These are phyloP conservation scores for Laguncularia racemosa DNA, from an alignment of 345 rosid genomes.

Conservation along the genomic window DNA sequence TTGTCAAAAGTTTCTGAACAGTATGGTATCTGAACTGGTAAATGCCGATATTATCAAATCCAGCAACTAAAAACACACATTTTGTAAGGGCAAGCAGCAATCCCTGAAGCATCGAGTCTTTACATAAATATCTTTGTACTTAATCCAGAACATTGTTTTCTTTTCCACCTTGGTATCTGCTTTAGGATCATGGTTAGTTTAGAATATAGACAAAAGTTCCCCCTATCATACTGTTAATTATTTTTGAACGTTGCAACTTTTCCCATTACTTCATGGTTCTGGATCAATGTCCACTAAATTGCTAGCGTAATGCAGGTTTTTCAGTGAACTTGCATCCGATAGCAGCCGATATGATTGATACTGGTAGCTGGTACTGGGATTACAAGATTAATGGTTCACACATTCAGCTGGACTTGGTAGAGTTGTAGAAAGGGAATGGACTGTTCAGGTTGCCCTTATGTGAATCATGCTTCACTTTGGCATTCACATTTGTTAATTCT, in stretches of 20 bases:
- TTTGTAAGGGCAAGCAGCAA: background rate
- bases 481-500: slow-evolving; percentile 1
- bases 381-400: slow-evolving; percentile 49
- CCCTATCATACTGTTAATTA: too few relatives aligned
- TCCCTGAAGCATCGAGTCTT: background rate
- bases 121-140: background rate
- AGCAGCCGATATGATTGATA: slow-evolving; percentile 37
- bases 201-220: too few relatives aligned
- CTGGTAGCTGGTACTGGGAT: slow-evolving; percentile 91
- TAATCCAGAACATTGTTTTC: too few relatives aligned
- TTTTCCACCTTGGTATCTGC: too few relatives aligned
- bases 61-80: too few relatives aligned
- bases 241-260: too few relatives aligned
- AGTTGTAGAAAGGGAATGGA: slow-evolving; percentile 17
- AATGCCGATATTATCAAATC: too few relatives aligned
- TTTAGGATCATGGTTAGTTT: too few relatives aligned
- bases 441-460: slow-evolving; percentile 10
- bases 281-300: too few relatives aligned
- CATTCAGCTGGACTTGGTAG: slow-evolving; percentile 54
- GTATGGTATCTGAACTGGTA: background rate
- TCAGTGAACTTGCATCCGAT: slow-evolving; percentile 44
- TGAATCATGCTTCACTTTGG: slow-evolving; percentile 48
- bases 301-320: slow-evolving; percentile 31
- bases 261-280: too few relatives aligned
- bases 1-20: background rate